Evolutionary conservation across 176 grass and related monocot genomes (phyloP), one percentile per base, ranked within the genome.

Genomic region (Carex pumila): DNA sequence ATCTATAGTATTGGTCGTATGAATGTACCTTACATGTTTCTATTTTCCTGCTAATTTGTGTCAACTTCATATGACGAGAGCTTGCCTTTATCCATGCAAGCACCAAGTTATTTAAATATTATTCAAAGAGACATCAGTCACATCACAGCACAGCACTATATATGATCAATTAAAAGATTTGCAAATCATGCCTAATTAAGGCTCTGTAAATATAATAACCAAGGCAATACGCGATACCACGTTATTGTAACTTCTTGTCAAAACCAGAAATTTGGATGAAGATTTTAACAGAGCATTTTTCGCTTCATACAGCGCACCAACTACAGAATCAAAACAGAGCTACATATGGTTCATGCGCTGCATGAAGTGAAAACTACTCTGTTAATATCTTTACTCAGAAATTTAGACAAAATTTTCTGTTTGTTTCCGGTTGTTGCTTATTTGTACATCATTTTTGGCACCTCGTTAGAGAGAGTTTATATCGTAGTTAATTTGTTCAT

Each of bases 1-100:
- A 82, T 50, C 59, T 65, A 67, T 82, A 45, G 61, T 82, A 50
- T 82, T 59, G 15, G 21, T 63, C 61, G 21, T 66, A 65, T 82
- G 56, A 34, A 14, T 66, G 49, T 56, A 55, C 47, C 22, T 82
- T 67, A 0, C 19, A 21, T 39, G 12, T 65, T 67, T 67, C 61
- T 82, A 67, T 82, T 52, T 67, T 67, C 18, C 34, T 54, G 61
- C 36, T 54, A 54, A 30, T 61, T 45, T 76, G 49, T 13, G 49
- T 25, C 71, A 52, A 76, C 49, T 55, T 76, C 49, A 17, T 76
- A 55, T 62, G n/a, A 62, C 25, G 19, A 62, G 8, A 62, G n/a
- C 8, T 8, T 62, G 19, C 19, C 60, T 62, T 62, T 62, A 62
- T 62, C 19, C 19, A 62, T 21, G 60, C 60, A 62, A 62, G 60